Evolutionary conservation across 495 filamentous ascomycete genomes (phyloP).

Genomic region (Penicillium riverlandense): DNA sequence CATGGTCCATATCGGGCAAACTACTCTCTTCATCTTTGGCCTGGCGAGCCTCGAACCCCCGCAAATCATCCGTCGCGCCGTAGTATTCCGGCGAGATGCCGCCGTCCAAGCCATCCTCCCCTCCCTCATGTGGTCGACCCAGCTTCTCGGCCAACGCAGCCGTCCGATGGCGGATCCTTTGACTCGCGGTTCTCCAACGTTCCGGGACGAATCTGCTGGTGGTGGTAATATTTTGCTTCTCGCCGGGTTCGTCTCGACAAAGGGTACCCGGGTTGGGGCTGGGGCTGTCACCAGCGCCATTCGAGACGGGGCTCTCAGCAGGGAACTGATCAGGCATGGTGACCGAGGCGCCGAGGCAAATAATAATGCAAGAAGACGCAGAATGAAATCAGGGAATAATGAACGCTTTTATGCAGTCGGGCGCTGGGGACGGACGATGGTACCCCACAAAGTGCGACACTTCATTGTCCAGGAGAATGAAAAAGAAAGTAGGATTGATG

Average conservation of each 20-base stretch:
- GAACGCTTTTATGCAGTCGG: too few species aligned
- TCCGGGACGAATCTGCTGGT: neutral
- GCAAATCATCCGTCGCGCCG: constrained; percentile 22
- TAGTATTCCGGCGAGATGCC: constrained; percentile 19
- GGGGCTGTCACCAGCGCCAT: neutral
- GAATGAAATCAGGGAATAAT: too few species aligned
- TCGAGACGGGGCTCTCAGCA: too few species aligned
- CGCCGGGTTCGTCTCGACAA: constrained; percentile 3
- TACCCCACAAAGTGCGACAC: constrained; percentile 9
- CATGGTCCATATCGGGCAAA: constrained; percentile 4
- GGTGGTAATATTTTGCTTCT: constrained; percentile 5
- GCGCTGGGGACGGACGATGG: neutral
- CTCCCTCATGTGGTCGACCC: constrained; percentile 19
- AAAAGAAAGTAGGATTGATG: constrained; percentile 6
- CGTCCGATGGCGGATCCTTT: constrained; percentile 12
- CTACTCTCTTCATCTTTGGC: constrained; percentile 11
- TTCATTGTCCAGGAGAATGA: constrained; percentile 11
- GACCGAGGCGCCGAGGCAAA: neutral
- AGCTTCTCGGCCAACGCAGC: constrained; percentile 16
- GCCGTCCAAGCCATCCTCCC: constrained; percentile 20
- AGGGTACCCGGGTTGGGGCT: constrained; percentile 1
- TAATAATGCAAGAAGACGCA: neutral
- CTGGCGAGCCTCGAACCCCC: constrained; percentile 10
- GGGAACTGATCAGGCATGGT: neutral
- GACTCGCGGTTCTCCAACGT: constrained; percentile 18